Percentiles rank a stretch among this genome's conserved stretches.
Conservation (phyloP, 179 eudicot species). For the Spergularia azorica region DNA sequence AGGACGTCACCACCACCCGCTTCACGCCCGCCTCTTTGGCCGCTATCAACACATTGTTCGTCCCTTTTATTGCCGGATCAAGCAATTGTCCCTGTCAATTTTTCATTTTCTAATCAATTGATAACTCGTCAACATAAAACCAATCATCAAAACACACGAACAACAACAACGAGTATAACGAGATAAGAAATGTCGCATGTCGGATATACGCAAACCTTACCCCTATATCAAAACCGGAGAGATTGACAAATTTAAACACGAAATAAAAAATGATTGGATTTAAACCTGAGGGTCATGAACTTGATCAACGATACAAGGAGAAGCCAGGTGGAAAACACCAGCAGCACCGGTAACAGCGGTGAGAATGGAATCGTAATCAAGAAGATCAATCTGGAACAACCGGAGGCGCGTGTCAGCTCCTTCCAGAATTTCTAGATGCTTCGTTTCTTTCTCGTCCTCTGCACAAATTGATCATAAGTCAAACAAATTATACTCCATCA, state of each 20-base stretch:
- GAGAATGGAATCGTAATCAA: slow-evolving; percentile 60
- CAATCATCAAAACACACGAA: too few species aligned
- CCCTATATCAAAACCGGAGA: too few species aligned
- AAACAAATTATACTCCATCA: too few species aligned
- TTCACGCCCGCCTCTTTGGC: slow-evolving; percentile 68
- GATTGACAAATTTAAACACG: neutral
- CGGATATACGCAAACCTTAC: too few species aligned
- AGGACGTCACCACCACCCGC: slow-evolving; percentile 91
- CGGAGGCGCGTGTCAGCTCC: slow-evolving; percentile 63
- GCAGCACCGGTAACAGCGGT: slow-evolving; percentile 50
- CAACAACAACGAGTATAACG: neutral
- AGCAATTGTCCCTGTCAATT: slow-evolving; percentile 48
- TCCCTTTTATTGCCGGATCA: slow-evolving; percentile 81
- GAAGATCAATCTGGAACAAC: slow-evolving; percentile 78
- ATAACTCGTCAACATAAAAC: neutral
- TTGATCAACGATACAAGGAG: slow-evolving; percentile 71
- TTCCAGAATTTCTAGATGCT: slow-evolving; percentile 64
- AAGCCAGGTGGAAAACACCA: slow-evolving; percentile 90
- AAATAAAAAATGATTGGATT: neutral
- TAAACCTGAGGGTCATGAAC: slow-evolving; percentile 76
- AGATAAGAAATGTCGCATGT: too few species aligned
- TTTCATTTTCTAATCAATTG: neutral
- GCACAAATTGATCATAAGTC: too few species aligned
- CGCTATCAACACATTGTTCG: slow-evolving; percentile 69
- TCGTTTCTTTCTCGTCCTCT: slow-evolving; percentile 82